A percentile compares a stretch with the other conserved stretches of the same genome.
phyloP scores from a whole-genome alignment of 2,329 filamentous ascomycete genomes.

The Penicillium sp. region DNA sequence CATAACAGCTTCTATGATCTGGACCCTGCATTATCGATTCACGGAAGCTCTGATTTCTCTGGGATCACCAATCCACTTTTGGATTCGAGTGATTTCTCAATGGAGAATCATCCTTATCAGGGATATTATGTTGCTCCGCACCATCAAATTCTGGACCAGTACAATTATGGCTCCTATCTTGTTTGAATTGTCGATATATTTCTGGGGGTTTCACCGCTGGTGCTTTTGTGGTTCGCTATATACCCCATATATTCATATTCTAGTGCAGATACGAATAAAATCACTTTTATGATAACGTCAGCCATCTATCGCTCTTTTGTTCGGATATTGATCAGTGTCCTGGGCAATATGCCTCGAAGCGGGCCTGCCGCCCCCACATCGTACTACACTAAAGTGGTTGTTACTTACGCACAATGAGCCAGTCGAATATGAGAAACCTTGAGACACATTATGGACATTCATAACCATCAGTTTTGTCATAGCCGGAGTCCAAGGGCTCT shows the following conservation, averaged over 20 bases:
- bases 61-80: slow-evolving; percentile 70
- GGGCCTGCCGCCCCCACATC: too few relatives aligned
- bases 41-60: slow-evolving; percentile 34
- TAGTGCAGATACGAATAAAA: not conserved
- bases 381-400: too few relatives aligned
- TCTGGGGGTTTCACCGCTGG: not conserved
- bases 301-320: not conserved
- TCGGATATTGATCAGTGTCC: not conserved
- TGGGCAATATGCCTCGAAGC: too few relatives aligned
- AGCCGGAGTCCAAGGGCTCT: too few relatives aligned
- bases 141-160: slow-evolving; percentile 26
- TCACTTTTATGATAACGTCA: not conserved
- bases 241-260: not conserved
- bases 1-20: slow-evolving; percentile 20
- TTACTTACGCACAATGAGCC: too few relatives aligned
- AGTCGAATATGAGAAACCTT: too few relatives aligned
- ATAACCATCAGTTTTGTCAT: too few relatives aligned
- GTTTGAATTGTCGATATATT: not conserved
- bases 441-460: too few relatives aligned
- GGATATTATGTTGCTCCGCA: slow-evolving; percentile 73
- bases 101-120: slow-evolving; percentile 79
- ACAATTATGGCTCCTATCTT: slow-evolving; percentile 4
- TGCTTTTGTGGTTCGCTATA: not conserved
- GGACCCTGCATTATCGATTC: slow-evolving; percentile 25
- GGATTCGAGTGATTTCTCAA: slow-evolving; percentile 71